Conservation (phyloP, 192 early-diverging fungal genomes). For the Linderina pennispora region DNA sequence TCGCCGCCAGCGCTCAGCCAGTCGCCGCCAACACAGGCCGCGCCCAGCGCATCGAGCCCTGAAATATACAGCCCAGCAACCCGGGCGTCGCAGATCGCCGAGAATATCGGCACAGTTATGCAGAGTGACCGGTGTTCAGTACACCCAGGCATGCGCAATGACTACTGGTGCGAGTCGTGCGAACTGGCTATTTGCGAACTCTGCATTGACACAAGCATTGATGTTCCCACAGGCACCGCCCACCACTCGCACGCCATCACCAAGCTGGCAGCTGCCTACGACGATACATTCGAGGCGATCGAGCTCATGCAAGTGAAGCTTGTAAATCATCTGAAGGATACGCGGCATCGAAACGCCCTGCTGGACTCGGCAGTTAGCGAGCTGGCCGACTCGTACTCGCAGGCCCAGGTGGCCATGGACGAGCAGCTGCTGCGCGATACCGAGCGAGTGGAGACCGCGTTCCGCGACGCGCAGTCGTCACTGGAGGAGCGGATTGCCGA, state of each 20-base stretch:
- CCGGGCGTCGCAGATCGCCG: too few species aligned
- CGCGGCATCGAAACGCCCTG: slow-evolving; percentile 20
- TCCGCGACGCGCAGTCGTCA: not conserved
- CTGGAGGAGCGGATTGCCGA: not conserved
- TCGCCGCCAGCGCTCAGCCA: too few species aligned
- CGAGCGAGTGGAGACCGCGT: not conserved
- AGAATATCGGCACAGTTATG: too few species aligned
- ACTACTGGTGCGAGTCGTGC: slow-evolving; percentile 38
- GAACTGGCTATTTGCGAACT: slow-evolving; percentile 19
- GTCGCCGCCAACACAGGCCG: too few species aligned
- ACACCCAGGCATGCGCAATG: slow-evolving; percentile 35
- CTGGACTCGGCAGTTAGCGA: slow-evolving; percentile 3
- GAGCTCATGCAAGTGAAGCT: slow-evolving; percentile 27
- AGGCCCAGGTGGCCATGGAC: slow-evolving; percentile 8
- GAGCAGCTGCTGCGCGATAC: not conserved
- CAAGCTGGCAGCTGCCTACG: slow-evolving; percentile 33
- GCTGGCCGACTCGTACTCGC: slow-evolving; percentile 1
- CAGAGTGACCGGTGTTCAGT: slow-evolving; percentile 23
- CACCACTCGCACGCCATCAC: slow-evolving; percentile 14
- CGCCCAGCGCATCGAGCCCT: too few species aligned
- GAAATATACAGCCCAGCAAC: too few species aligned
- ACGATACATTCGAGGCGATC: slow-evolving; percentile 39
- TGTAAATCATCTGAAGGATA: slow-evolving; percentile 17
- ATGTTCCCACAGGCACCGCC: not conserved
- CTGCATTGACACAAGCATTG: slow-evolving; percentile 5